These are phyloP conservation scores for Marchantia paleacea DNA, from an alignment of 225 moss, liverwort and hornwort genomes.

Conservation along the genomic window DNA sequence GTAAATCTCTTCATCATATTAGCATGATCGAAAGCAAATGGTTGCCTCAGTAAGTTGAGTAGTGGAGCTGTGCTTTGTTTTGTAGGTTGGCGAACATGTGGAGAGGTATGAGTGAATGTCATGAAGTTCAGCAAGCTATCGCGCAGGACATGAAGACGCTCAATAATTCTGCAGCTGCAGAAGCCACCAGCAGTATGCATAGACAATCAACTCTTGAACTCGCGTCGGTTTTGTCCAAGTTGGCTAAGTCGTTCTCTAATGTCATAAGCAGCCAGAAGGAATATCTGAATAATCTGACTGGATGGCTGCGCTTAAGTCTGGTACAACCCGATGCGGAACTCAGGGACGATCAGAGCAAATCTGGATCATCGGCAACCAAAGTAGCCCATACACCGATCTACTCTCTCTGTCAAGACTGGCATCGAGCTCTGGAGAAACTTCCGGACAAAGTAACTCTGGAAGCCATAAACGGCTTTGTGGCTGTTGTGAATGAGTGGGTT, in stretches of 20 bases:
- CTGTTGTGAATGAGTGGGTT: conserved; percentile 62
- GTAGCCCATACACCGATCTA: conserved; percentile 50
- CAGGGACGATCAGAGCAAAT: conserved; percentile 49
- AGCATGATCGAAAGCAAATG: not conserved
- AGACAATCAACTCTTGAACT: conserved; percentile 64
- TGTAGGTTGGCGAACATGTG: conserved; percentile 71
- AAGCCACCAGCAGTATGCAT: conserved; percentile 58
- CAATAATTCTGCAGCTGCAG: conserved; percentile 65
- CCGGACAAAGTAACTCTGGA: conserved; percentile 59
- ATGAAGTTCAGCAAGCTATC: conserved; percentile 55
- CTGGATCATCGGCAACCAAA: conserved; percentile 31
- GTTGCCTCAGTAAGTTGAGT: not conserved
- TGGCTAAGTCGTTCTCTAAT: conserved; percentile 48
- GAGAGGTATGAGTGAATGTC: conserved; percentile 63
- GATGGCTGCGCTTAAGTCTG: conserved; percentile 62
- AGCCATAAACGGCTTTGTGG: conserved; percentile 58
- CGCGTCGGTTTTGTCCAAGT: conserved; percentile 54
- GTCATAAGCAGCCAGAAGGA: conserved; percentile 54
- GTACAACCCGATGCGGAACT: conserved; percentile 67
- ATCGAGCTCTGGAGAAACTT: conserved; percentile 58
- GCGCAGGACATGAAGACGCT: conserved; percentile 60
- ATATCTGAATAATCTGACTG: conserved; percentile 57
- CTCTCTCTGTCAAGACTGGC: conserved; percentile 58
- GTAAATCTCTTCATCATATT: not conserved
- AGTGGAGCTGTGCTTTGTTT: not conserved